Evolutionary conservation across 768 basidiomycete species (phyloP).

Genomic region (Trametes cubensis): DNA sequence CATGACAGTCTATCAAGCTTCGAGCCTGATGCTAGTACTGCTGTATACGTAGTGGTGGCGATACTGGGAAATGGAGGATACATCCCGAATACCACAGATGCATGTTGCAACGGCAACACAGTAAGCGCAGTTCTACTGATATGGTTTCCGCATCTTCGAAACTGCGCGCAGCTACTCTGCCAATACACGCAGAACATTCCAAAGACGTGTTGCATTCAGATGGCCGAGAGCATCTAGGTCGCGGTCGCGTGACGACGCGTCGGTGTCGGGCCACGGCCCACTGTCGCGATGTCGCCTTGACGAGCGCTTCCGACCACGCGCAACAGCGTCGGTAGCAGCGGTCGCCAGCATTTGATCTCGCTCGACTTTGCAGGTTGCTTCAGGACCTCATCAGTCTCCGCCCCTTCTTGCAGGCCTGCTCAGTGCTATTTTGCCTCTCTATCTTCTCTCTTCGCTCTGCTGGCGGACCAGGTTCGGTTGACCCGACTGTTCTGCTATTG

Average conservation of each 20-base stretch:
- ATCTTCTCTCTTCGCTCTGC: slow-evolving; percentile 18
- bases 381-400: slow-evolving; percentile 13
- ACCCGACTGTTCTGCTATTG: slow-evolving; percentile 23
- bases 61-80: too few species aligned
- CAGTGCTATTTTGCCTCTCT: slow-evolving; percentile 14
- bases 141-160: too few species aligned
- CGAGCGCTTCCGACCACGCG: slow-evolving; percentile 2
- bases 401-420: neutral
- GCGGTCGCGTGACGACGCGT: slow-evolving; percentile 7
- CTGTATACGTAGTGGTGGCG: too few species aligned
- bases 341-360: slow-evolving; percentile 9
- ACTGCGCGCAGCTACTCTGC: too few species aligned
- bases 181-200: too few species aligned
- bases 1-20: too few species aligned
- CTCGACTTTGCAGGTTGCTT: slow-evolving; percentile 9
- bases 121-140: too few species aligned
- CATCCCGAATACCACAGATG: too few species aligned
- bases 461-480: slow-evolving; percentile 27
- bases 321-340: neutral
- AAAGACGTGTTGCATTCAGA: too few species aligned
- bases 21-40: too few species aligned
- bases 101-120: too few species aligned
- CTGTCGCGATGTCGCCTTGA: neutral
- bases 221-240: neutral
- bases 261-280: neutral